Evolutionary conservation across 148 eudicot genomes (phyloP).

Genomic region (Rhododendron ferrugineum): DNA sequence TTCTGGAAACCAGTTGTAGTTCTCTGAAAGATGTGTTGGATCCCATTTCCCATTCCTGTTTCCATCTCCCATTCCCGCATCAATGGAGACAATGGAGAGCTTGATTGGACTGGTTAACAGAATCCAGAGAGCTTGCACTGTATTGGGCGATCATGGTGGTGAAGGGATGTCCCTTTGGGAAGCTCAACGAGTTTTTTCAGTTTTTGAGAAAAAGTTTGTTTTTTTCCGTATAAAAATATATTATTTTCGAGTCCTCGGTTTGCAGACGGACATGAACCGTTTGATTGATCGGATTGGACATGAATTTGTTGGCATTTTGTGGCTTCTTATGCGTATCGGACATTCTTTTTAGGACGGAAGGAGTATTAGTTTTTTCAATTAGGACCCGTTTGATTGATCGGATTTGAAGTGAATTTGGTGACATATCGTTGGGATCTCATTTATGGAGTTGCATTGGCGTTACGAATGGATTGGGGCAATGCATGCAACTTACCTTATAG

Average conservation of each 20-base stretch:
- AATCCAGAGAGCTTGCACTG: slow-evolving; percentile 83
- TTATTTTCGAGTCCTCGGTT: too few relatives aligned
- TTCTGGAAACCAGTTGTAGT: too few relatives aligned
- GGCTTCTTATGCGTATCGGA: too few relatives aligned
- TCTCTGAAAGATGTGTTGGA: background rate
- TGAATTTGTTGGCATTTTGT: background rate
- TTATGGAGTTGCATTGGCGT: background rate
- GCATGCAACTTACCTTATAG: too few relatives aligned
- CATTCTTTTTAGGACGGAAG: too few relatives aligned
- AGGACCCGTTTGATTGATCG: background rate
- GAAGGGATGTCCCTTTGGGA: slow-evolving; percentile 91
- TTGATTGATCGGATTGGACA: background rate
- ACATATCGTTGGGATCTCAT: background rate
- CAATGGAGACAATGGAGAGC: slow-evolving; percentile 87
- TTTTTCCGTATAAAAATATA: too few relatives aligned
- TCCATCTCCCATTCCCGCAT: too few relatives aligned
- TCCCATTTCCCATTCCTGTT: background rate
- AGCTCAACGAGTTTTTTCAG: slow-evolving; percentile 25
- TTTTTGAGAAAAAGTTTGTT: too few relatives aligned
- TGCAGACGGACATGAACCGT: background rate
- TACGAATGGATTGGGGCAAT: background rate
- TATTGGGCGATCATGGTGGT: slow-evolving; percentile 89
- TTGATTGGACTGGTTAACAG: slow-evolving; percentile 79
- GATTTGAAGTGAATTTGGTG: background rate
- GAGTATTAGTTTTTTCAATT: background rate